Conservation (phyloP, 306 rosid species). For the Arachis hypogaea region DNA sequence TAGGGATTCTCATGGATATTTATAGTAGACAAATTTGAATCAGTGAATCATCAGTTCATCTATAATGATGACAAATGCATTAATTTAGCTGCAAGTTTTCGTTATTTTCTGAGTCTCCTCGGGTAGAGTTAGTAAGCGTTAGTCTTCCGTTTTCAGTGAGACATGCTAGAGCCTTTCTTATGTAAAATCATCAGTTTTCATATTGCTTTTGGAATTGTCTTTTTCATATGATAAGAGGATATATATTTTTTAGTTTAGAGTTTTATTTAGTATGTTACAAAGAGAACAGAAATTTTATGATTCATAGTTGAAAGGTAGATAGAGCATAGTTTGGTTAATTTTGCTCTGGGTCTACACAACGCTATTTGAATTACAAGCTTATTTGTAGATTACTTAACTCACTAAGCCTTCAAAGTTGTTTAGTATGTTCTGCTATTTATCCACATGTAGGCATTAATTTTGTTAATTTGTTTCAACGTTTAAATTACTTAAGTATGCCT, state of each 20-base stretch:
- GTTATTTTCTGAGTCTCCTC: background rate
- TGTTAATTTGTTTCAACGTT: background rate
- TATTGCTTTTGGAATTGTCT: constrained; percentile 15
- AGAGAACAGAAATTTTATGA: background rate
- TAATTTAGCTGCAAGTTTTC: background rate
- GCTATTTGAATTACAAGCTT: background rate
- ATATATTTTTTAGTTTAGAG: background rate
- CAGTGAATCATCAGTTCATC: background rate
- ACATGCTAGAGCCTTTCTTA: background rate
- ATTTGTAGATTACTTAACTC: background rate
- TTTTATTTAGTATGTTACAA: no score
- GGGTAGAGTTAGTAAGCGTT: background rate
- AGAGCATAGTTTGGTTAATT: background rate
- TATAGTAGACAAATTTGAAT: background rate
- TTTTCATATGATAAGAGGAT: background rate
- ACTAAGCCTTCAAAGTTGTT: background rate
- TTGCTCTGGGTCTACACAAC: background rate
- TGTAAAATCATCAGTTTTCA: constrained; percentile 2
- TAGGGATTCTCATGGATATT: background rate
- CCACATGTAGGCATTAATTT: background rate
- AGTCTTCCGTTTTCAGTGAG: background rate
- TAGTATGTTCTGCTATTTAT: background rate
- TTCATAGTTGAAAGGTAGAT: background rate
- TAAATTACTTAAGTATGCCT: background rate
- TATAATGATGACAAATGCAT: background rate